Percentiles rank a stretch among this genome's conserved stretches.
These are phyloP conservation scores for Trametes versicolor DNA, from an alignment of 1,284 basidiomycete species.

Conservation along the genomic window DNA sequence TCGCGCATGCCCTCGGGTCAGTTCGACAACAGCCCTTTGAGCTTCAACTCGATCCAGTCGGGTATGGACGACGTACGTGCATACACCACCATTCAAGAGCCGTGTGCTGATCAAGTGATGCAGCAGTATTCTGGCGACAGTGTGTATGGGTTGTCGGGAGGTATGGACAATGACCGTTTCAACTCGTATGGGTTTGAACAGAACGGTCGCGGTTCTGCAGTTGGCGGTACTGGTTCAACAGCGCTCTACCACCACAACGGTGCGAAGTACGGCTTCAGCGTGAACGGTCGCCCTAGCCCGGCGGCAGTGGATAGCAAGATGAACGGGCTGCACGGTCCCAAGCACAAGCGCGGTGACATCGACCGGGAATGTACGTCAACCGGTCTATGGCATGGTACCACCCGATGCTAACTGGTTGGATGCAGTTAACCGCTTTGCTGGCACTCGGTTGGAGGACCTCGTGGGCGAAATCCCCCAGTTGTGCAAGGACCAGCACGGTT, in stretches of 20 bases:
- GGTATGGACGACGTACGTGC: constrained; percentile 57
- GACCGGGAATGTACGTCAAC: constrained; percentile 80
- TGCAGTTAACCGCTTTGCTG: constrained; percentile 92
- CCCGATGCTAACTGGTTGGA: constrained; percentile 15
- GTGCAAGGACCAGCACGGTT: constrained; percentile 99
- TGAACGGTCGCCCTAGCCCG: constrained; percentile 57
- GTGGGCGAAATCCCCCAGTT: constrained; percentile 93
- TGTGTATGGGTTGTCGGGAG: constrained; percentile 63
- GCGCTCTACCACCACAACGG: constrained; percentile 84
- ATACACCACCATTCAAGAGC: background rate
- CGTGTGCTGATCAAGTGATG: constrained; percentile 25
- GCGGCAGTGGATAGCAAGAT: constrained; percentile 73
- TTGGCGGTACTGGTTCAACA: constrained; percentile 75
- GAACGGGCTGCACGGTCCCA: constrained; percentile 89
- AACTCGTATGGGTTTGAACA: constrained; percentile 74
- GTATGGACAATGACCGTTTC: constrained; percentile 64
- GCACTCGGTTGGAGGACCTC: constrained; percentile 94
- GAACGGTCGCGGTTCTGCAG: constrained; percentile 50
- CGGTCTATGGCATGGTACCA: background rate
- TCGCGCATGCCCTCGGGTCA: constrained; percentile 70
- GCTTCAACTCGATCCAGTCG: constrained; percentile 62
- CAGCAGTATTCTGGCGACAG: constrained; percentile 69
- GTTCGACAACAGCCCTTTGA: constrained; percentile 62
- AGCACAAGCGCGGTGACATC: constrained; percentile 93
- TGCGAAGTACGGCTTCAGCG: constrained; percentile 76